phyloP scores from a whole-genome alignment of 2,329 filamentous ascomycete species.

The Aspergillus felis region DNA sequence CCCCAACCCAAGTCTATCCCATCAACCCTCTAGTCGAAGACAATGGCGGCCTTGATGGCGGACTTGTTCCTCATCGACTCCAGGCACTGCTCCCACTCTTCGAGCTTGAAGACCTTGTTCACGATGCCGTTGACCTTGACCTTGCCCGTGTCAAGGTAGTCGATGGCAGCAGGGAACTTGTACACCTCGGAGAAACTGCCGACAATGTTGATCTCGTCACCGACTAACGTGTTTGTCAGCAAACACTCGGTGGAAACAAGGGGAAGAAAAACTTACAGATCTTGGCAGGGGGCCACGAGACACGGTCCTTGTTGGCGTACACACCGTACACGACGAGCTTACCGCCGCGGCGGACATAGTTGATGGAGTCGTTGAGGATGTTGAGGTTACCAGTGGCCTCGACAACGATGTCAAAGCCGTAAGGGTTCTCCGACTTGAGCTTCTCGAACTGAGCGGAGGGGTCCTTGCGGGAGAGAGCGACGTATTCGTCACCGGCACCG shows the following conservation, averaged over 20 bases:
- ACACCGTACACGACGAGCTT: constrained; percentile 71
- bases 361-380: constrained; percentile 66
- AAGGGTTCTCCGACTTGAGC: constrained; percentile 62
- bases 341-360: constrained; percentile 67
- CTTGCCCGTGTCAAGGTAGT: constrained; percentile 47
- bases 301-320: constrained; percentile 59
- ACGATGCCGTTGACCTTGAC: constrained; percentile 60
- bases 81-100: constrained; percentile 67
- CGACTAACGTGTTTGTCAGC: constrained; percentile 28
- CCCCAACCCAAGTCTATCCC: neutral
- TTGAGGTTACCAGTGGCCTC: constrained; percentile 67
- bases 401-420: constrained; percentile 70
- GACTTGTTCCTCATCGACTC: constrained; percentile 68
- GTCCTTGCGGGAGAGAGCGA: constrained; percentile 47
- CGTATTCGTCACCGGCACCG: constrained; percentile 46
- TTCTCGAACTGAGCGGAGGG: constrained; percentile 58
- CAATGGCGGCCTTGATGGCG: constrained; percentile 70
- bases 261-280: constrained; percentile 52
- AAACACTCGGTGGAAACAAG: neutral
- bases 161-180: constrained; percentile 62
- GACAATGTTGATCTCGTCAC: constrained; percentile 66
- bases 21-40: constrained; percentile 53
- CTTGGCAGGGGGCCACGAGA: constrained; percentile 67
- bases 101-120: constrained; percentile 69
- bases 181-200: constrained; percentile 71